These are phyloP conservation scores for Glycyrrhiza uralensis DNA, from an alignment of 306 rosid species.

Conservation along the genomic window DNA sequence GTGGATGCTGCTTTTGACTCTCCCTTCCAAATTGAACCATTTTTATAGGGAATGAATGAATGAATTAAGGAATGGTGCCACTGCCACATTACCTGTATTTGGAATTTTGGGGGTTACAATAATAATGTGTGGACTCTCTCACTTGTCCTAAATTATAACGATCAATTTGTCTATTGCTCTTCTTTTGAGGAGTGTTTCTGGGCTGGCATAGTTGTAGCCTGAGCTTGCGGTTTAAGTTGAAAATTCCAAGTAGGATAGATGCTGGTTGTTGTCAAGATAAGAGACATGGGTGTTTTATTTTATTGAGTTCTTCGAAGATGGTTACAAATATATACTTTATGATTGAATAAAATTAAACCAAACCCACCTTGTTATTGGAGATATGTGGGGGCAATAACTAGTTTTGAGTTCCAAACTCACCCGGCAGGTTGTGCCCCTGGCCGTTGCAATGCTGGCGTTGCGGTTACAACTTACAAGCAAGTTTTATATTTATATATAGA, in stretches of 20 bases:
- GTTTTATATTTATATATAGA: background rate
- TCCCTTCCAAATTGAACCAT: constrained; percentile 33
- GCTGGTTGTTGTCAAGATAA: constrained; percentile 36
- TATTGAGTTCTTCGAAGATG: constrained; percentile 31
- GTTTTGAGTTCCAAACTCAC: constrained; percentile 29
- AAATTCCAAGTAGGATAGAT: constrained; percentile 37
- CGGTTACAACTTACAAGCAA: constrained; percentile 25
- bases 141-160: constrained; percentile 15
- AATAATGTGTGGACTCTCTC: constrained; percentile 26
- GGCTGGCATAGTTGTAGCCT: constrained; percentile 39
- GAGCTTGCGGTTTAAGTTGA: constrained; percentile 33
- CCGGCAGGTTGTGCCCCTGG: constrained; percentile 42
- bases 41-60: constrained; percentile 34
- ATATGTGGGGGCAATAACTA: constrained; percentile 23
- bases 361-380: background rate
- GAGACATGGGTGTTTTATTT: constrained; percentile 41
- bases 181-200: constrained; percentile 45
- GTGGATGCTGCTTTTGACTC: background rate
- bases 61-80: background rate
- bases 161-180: constrained; percentile 25
- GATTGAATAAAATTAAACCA: constrained; percentile 11
- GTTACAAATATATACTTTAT: constrained; percentile 33
- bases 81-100: background rate
- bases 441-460: constrained; percentile 44
- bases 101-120: constrained; percentile 15